These are phyloP conservation scores for Geotrichum fermentans DNA, from an alignment of 1,139 yeast species.

Conservation along the genomic window DNA sequence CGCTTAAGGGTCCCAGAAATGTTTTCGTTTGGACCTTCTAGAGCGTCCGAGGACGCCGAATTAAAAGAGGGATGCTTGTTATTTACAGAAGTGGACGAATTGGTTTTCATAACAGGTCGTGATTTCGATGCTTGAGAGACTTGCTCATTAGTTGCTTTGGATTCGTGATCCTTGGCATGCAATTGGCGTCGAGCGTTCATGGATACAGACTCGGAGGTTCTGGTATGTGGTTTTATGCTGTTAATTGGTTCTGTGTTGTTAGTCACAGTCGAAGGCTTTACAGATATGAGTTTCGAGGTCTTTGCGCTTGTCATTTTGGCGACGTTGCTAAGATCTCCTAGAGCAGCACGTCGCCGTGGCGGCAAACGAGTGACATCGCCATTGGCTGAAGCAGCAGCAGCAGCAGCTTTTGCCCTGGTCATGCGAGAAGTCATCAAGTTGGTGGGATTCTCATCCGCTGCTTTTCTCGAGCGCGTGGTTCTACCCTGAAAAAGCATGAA, in stretches of 20 bases:
- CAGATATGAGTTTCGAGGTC: slow-evolving; percentile 1
- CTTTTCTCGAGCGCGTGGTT: slow-evolving; percentile 16
- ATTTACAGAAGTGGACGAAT: not conserved
- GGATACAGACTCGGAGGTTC: slow-evolving; percentile 7
- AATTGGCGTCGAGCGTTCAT: slow-evolving; percentile 8
- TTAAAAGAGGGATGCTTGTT: not conserved
- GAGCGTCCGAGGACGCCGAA: not conserved
- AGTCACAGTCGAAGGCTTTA: not conserved
- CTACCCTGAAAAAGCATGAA: slow-evolving; percentile 6
- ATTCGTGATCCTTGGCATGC: slow-evolving; percentile 20
- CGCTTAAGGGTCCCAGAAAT: slow-evolving; percentile 9
- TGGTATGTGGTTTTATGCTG: slow-evolving; percentile 14
- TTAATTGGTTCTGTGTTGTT: slow-evolving; percentile 9
- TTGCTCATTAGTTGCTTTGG: slow-evolving; percentile 8
- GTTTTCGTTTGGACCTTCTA: not conserved
- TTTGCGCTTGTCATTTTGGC: slow-evolving; percentile 22
- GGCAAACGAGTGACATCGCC: slow-evolving; percentile 7
- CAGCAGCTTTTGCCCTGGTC: slow-evolving; percentile 15
- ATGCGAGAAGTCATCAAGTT: slow-evolving; percentile 10
- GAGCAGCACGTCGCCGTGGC: slow-evolving; percentile 29
- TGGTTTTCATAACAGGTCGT: not conserved
- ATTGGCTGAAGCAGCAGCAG: slow-evolving; percentile 7
- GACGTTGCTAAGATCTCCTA: slow-evolving; percentile 35
- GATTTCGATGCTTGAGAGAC: not conserved
- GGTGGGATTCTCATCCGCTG: slow-evolving; percentile 13